Percentiles rank a stretch among this genome's conserved stretches.
These are phyloP conservation scores for Yamadazyma sp. DNA, from an alignment of 1,139 yeast genomes.

Conservation along the genomic window DNA sequence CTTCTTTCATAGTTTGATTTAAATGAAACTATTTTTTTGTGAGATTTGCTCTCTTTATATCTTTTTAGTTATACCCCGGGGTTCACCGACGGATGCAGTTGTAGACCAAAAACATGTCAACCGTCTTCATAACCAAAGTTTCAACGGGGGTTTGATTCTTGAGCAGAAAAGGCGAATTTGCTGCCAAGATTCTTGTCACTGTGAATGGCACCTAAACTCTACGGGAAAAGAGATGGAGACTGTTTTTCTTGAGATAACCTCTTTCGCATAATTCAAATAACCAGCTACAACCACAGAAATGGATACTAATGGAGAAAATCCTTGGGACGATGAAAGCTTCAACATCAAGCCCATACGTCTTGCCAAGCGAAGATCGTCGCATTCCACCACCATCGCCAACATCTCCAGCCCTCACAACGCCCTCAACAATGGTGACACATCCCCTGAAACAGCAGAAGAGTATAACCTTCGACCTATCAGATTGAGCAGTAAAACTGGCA, in stretches of 20 bases:
- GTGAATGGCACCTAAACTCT: no score
- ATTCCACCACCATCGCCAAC: background rate
- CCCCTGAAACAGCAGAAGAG: conserved; percentile 9
- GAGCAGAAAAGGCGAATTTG: no score
- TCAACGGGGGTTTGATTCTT: no score
- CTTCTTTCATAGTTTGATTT: conserved; percentile 20
- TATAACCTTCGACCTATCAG: conserved; percentile 19
- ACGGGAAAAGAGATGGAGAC: no score
- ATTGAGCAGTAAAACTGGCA: conserved; percentile 6
- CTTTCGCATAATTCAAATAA: background rate
- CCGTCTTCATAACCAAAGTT: no score
- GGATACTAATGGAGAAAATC: conserved; percentile 13
- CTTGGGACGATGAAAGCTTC: conserved; percentile 16
- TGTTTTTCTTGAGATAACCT: background rate
- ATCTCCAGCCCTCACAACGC: background rate
- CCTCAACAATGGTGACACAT: background rate
- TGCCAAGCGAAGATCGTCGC: conserved; percentile 27
- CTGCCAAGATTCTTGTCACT: no score
- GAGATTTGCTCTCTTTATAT: background rate
- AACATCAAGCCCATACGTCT: conserved; percentile 33
- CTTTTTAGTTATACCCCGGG: background rate
- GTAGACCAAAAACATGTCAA: no score
- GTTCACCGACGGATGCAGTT: conserved; percentile 1
- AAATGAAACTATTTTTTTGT: background rate
- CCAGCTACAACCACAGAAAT: background rate